Evolutionary conservation across 2,329 filamentous ascomycete genomes (phyloP).

Genomic region (Diaporthe australafricana): DNA sequence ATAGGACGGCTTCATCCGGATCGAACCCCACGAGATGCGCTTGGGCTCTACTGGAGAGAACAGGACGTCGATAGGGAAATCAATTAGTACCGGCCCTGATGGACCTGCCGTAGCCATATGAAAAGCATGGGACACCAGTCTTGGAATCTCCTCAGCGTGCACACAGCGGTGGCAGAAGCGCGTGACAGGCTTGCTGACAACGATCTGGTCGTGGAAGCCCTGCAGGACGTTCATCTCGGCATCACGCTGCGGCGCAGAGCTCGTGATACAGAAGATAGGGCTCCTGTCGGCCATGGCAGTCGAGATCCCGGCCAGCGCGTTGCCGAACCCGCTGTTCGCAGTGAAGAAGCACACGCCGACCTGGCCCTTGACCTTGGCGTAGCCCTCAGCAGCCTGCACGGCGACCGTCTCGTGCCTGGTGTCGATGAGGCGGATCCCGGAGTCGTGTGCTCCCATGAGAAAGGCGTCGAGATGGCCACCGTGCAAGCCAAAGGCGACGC

Average conservation of each 20-base stretch:
- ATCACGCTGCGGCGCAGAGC: constrained; percentile 55
- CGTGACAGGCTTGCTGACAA: constrained; percentile 55
- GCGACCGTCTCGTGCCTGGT: constrained; percentile 60
- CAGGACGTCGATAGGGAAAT: constrained; percentile 53
- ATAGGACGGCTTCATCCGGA: constrained; percentile 48
- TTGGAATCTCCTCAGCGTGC: constrained; percentile 56
- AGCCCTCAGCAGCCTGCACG: constrained; percentile 59
- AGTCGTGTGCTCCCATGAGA: constrained; percentile 53
- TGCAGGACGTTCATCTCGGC: constrained; percentile 59
- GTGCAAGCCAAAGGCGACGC: constrained; percentile 59
- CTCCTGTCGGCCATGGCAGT: constrained; percentile 58
- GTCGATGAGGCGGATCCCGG: constrained; percentile 56
- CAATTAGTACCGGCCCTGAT: constrained; percentile 53
- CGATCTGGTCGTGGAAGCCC: constrained; percentile 58
- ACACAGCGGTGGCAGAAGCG: constrained; percentile 59
- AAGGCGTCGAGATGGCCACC: constrained; percentile 61
- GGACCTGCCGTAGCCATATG: constrained; percentile 52
- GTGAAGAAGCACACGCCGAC: constrained; percentile 59
- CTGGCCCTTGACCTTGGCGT: constrained; percentile 56
- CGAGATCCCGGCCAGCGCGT: constrained; percentile 57
- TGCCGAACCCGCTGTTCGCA: constrained; percentile 59
- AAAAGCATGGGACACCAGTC: constrained; percentile 56
- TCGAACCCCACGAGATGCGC: constrained; percentile 54
- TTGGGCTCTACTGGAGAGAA: constrained; percentile 51
- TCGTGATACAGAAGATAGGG: constrained; percentile 57